These are phyloP conservation scores for Paecilomyces sp. DNA, from an alignment of 2,329 filamentous ascomycete genomes.

Conservation along the genomic window DNA sequence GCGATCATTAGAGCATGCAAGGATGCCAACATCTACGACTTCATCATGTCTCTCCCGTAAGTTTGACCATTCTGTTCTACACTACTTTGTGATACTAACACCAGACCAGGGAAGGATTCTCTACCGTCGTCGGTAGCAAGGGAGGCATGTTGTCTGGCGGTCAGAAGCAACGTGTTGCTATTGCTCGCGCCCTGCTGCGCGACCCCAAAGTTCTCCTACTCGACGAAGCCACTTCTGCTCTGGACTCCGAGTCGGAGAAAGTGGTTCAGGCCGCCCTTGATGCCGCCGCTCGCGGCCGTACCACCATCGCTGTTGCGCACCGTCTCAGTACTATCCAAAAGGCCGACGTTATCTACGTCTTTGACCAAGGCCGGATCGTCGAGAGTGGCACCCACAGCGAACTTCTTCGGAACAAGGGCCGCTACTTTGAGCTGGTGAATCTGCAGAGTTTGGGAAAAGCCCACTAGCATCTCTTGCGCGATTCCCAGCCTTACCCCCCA, in stretches of 20 bases:
- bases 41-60: conserved; percentile 72
- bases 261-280: conserved; percentile 66
- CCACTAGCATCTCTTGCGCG: neutral
- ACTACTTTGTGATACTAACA: conserved; percentile 8
- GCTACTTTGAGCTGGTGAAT: conserved; percentile 73
- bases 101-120: conserved; percentile 60
- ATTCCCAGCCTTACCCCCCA: neutral
- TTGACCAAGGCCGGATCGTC: conserved; percentile 79
- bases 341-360: conserved; percentile 93
- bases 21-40: conserved; percentile 89
- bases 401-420: conserved; percentile 60
- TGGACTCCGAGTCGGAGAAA: conserved; percentile 45
- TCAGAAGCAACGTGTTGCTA: conserved; percentile 91
- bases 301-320: conserved; percentile 92
- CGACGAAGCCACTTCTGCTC: conserved; percentile 62
- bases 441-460: conserved; percentile 67
- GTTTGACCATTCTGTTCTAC: conserved; percentile 16
- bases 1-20: conserved; percentile 71
- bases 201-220: conserved; percentile 80
- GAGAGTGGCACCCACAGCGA: conserved; percentile 76
- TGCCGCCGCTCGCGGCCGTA: conserved; percentile 72
- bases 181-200: conserved; percentile 84
- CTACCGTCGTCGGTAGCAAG: conserved; percentile 79
- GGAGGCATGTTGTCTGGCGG: conserved; percentile 80
- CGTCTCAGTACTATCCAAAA: conserved; percentile 88